A percentile compares a stretch with the other conserved stretches of the same genome.
These are phyloP conservation scores for Penicillium soppii DNA, from an alignment of 495 filamentous ascomycete species.

Conservation along the genomic window DNA sequence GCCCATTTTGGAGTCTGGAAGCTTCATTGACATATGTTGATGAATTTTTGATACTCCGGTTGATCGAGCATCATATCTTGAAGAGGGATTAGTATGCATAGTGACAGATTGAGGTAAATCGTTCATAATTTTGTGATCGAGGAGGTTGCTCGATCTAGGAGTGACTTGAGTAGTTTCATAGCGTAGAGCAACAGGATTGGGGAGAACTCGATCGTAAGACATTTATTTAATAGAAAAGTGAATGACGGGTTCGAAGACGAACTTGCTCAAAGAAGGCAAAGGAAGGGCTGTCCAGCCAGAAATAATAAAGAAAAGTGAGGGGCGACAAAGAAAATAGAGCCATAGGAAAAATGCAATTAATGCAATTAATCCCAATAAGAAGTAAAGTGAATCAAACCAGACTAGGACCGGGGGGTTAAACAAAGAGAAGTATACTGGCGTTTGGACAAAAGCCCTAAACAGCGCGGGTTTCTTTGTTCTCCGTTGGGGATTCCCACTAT, in stretches of 20 bases:
- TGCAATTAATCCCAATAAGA: conserved; percentile 10
- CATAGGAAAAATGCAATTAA: not conserved
- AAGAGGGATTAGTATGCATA: not conserved
- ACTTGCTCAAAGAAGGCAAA: conserved; percentile 12
- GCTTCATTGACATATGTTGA: conserved; percentile 28
- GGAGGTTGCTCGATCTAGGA: conserved; percentile 38
- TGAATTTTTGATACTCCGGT: conserved; percentile 29
- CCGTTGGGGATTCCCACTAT: not conserved
- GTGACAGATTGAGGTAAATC: conserved; percentile 20
- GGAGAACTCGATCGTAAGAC: conserved; percentile 59
- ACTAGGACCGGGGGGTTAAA: not conserved
- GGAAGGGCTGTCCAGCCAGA: conserved; percentile 12
- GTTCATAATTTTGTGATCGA: conserved; percentile 55
- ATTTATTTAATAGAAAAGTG: conserved; percentile 38
- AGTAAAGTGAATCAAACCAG: not conserved
- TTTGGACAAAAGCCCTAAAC: conserved; percentile 14
- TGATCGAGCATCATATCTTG: conserved; percentile 23
- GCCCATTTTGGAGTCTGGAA: too few relatives aligned
- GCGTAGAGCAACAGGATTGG: conserved; percentile 46
- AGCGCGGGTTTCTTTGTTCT: conserved; percentile 19
- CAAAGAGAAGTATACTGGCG: conserved; percentile 16
- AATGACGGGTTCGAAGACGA: conserved; percentile 11
- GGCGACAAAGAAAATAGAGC: conserved; percentile 8
- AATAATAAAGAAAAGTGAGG: conserved; percentile 11
- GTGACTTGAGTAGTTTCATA: conserved; percentile 39